Base-by-base conservation (phyloP, 208 protist species). In the Wallacemonas sp. region DNA sequence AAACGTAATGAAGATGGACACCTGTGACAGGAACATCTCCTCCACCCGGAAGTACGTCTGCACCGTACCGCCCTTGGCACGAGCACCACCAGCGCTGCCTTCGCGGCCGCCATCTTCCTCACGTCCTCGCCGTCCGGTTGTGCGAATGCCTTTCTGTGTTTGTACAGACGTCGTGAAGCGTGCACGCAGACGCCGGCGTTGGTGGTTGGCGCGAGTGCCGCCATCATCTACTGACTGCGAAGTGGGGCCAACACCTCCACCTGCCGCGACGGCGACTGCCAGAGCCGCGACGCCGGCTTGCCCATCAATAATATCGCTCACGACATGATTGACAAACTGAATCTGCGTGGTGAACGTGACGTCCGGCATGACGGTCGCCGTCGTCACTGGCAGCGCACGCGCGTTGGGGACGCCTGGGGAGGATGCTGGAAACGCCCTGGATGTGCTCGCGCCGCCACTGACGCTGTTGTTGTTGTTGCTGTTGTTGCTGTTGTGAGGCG, bases 1-100 rank as follows among this genome's bases (percentile, higher is more conserved):
- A 37, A 90, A 84, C n/a, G 83, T 83, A 12, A 92, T 60, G 59
- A 79, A 89, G 27, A 89, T 54, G 10, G 78, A 78, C 24, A 92
- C 46, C 17, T 74, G 71, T 17, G 73, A 68, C 22, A 92, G 48
- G 30, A 62, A 55, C 22, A 86, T 66, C 3, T 71, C 66, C 69
- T 87, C 82, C 15, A 89, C 65, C 42, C 81, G 78, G 36, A 92
- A 44, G 50, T 86, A 70, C 19, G 67, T 55, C 13, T 68, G 57
- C 17, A 59, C 57, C 29, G 30, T 63, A 24, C 64, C 66, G 61
- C 10, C 34, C 36, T 4, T 32, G 15, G 36, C 54, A 1, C n/a
- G 12, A 15, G 30, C 37, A 6, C 42, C 41, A 34, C 26, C 19
- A 19, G 15, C 29, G 5, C 29, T 27, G n/a, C 17, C 22, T 10